Evolutionary conservation across 2,329 filamentous ascomycete species (phyloP), one percentile per base, ranked within the genome.

Genomic region (Neofusicoccum umdonicola): DNA sequence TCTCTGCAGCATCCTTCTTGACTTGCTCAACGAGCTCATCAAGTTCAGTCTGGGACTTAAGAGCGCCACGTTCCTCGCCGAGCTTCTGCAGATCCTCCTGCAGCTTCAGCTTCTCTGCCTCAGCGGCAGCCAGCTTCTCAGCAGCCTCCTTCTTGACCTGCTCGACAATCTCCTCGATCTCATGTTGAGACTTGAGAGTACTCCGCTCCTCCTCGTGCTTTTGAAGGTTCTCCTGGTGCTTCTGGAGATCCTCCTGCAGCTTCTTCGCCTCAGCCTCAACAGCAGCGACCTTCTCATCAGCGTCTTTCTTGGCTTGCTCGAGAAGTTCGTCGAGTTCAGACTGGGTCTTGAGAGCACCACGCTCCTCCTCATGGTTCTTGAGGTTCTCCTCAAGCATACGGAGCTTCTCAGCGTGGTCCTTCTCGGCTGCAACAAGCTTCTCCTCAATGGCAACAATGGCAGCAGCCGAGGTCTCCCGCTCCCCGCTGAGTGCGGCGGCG

Each of bases 391-490:
- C 41, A 13, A 63, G 61, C n/a, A 39, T 12, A 3, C 41, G 41
- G 12, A 63, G 41, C 50, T 63, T 63, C 17, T 56, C 41, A 12
- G 51, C 19, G 34, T 64, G 62, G 27, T 64, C 52, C 52, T 64
- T 50, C 62, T 64, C 51, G 15, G 62, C 42, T 17, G 34, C 12
- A 34, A 54, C 62, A 35, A 64, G 52, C 52, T 58, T 64, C n/a
- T 64, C 62, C 62, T 64, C 51, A 27, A 64, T 57, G 42, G 42
- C 61, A 13, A 48, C 52, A 9, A 64, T 64, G 13, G 51, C 62
- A 31, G 35, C 62, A n/a, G 51, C 51, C 7, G 62, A 52, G 15
- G 42, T 48, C 9, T 57, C 62, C 3, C 52, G 62, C 41, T 63
- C 61, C 11, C 22, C 39, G 39, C 48, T 63, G 6, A 63, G 50